Conservation (phyloP, 2,329 filamentous ascomycete species). For the Colletotrichum karsti region DNA sequence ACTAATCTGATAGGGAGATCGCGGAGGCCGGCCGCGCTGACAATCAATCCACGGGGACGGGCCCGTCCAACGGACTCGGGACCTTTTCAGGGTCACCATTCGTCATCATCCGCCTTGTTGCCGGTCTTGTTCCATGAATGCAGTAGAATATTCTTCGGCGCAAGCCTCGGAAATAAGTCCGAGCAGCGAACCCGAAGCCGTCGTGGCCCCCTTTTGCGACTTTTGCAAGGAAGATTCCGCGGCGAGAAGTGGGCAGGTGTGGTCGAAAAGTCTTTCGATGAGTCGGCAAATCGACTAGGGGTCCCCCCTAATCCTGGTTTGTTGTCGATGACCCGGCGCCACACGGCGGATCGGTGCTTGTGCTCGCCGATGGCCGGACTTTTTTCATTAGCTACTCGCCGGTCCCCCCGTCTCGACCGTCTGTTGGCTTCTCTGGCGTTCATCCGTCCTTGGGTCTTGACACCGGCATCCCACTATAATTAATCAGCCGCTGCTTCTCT, state of each 20-base stretch:
- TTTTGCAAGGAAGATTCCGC: background rate
- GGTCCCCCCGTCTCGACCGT: background rate
- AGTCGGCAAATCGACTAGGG: background rate
- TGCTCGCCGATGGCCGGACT: slow-evolving; percentile 1
- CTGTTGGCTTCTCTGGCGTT: background rate
- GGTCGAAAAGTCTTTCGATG: slow-evolving; percentile 1
- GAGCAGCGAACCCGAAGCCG: background rate
- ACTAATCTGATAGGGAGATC: background rate
- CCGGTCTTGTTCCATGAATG: background rate
- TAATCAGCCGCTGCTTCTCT: background rate
- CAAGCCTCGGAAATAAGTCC: background rate
- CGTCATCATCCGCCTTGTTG: background rate
- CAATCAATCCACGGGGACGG: background rate
- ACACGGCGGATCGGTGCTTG: slow-evolving; percentile 19
- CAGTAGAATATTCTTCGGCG: background rate
- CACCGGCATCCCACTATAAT: background rate
- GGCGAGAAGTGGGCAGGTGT: background rate
- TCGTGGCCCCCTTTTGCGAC: background rate
- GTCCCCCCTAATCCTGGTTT: background rate
- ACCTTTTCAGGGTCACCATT: background rate
- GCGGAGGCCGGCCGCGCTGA: background rate
- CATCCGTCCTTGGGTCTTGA: background rate
- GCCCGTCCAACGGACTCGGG: background rate
- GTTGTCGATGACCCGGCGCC: background rate
- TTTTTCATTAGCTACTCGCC: background rate